These are phyloP conservation scores for Ambispora gerdemannii DNA, from an alignment of 192 early-diverging fungal genomes.

Conservation along the genomic window DNA sequence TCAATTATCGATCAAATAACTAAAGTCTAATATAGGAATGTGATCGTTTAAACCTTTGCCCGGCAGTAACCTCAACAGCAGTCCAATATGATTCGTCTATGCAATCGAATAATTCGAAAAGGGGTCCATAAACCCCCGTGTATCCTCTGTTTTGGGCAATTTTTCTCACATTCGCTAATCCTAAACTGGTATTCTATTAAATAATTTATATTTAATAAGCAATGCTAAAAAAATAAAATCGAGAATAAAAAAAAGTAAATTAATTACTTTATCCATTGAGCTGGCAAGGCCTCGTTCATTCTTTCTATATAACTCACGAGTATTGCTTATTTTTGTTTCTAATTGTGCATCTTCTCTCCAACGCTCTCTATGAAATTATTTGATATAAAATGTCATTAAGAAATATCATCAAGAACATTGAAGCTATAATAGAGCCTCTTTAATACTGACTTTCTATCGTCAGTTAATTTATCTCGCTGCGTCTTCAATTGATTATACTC, in stretches of 20 bases:
- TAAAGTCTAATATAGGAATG: too few species aligned
- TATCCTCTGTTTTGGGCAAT: conserved; percentile 66
- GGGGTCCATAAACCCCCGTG: conserved; percentile 81
- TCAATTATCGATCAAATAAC: too few species aligned
- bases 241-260: background rate
- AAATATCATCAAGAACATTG: background rate
- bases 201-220: background rate
- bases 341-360: conserved; percentile 87
- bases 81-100: conserved; percentile 78
- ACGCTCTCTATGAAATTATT: conserved; percentile 73
- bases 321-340: conserved; percentile 61
- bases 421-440: background rate
- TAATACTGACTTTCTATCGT: conserved; percentile 62
- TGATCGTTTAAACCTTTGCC: conserved; percentile 51
- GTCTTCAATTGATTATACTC: conserved; percentile 41
- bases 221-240: background rate
- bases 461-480: conserved; percentile 58
- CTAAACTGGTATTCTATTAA: conserved; percentile 67
- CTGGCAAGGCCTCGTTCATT: conserved; percentile 68
- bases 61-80: conserved; percentile 88
- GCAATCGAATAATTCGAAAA: conserved; percentile 85
- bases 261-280: conserved; percentile 72
- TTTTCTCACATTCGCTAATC: conserved; percentile 65
- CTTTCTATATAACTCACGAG: conserved; percentile 71
- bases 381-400: background rate